A percentile compares a stretch with the other conserved stretches of the same genome.
Evolutionary conservation across 2,329 filamentous ascomycete species (phyloP).

Genomic region (Aureobasidium sp.): DNA sequence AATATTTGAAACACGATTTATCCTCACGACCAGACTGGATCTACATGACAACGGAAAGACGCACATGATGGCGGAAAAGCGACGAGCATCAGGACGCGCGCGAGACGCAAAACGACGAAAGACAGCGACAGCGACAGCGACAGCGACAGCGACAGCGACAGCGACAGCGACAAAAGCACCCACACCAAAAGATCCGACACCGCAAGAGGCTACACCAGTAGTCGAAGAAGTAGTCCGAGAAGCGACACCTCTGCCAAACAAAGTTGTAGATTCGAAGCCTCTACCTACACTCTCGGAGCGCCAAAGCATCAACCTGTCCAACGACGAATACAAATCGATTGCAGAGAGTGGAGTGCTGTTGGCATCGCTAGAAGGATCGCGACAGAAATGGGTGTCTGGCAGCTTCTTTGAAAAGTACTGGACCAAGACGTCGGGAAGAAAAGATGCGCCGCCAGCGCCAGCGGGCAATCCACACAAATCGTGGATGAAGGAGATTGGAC

Average conservation of each 20-base stretch:
- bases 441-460: slow-evolving; percentile 61
- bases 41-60: not conserved
- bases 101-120: slow-evolving; percentile 16
- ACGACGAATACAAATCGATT: slow-evolving; percentile 76
- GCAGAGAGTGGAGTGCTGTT: slow-evolving; percentile 80
- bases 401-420: slow-evolving; percentile 79
- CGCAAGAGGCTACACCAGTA: slow-evolving; percentile 8
- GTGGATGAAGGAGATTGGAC: slow-evolving; percentile 65
- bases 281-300: slow-evolving; percentile 75
- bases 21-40: not conserved
- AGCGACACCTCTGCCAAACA: slow-evolving; percentile 60
- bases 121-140: too few species aligned
- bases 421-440: slow-evolving; percentile 76
- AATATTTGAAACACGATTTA: not conserved
- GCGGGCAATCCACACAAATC: slow-evolving; percentile 43
- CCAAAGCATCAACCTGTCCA: slow-evolving; percentile 69
- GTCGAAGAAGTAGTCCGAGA: slow-evolving; percentile 21
- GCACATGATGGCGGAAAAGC: slow-evolving; percentile 15
- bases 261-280: slow-evolving; percentile 70
- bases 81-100: slow-evolving; percentile 13
- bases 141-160: too few species aligned
- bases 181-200: slow-evolving; percentile 11
- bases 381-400: slow-evolving; percentile 75
- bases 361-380: slow-evolving; percentile 78
- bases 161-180: slow-evolving; percentile 13